Percentiles rank a stretch among this genome's conserved stretches.
Conservation (phyloP, 177 flowering plant species). For the Vitis hybrid region DNA sequence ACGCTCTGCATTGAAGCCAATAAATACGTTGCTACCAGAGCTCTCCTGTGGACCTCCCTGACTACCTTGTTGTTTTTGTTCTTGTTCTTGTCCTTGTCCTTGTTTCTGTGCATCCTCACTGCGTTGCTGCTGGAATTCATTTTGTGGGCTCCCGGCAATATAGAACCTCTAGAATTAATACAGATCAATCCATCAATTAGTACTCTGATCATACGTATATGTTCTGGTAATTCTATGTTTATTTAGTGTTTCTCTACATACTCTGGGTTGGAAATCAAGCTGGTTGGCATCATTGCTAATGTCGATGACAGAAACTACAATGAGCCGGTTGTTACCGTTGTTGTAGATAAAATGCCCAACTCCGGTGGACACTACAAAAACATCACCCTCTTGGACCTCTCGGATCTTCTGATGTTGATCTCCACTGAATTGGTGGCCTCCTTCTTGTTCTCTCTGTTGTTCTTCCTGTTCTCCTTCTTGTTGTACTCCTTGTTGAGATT, state of each 20-base stretch:
- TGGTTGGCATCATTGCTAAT: constrained; percentile 57
- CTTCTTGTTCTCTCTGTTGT: too few relatives aligned
- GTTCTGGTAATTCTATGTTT: too few relatives aligned
- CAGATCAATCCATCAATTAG: not conserved
- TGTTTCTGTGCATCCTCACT: constrained; percentile 4
- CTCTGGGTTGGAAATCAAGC: constrained; percentile 54
- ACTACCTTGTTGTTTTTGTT: not conserved
- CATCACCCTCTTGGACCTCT: constrained; percentile 48
- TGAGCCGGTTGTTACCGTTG: constrained; percentile 43
- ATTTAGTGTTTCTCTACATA: not conserved
- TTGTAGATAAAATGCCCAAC: constrained; percentile 66
- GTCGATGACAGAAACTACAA: constrained; percentile 41
- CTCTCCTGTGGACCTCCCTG: not conserved
- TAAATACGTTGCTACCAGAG: constrained; percentile 40
- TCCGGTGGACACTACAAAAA: constrained; percentile 57
- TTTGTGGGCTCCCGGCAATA: constrained; percentile 47
- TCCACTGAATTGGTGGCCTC: constrained; percentile 9
- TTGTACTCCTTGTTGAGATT: not conserved
- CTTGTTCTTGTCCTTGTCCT: not conserved
- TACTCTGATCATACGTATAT: too few relatives aligned
- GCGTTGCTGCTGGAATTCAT: constrained; percentile 9
- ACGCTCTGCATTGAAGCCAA: constrained; percentile 35
- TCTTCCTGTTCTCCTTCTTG: constrained; percentile 3
- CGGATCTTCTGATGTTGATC: constrained; percentile 70
- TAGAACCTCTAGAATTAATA: constrained; percentile 36